These are phyloP conservation scores for Fusarium gaditjirri DNA, from an alignment of 2,329 filamentous ascomycete genomes.

Conservation along the genomic window DNA sequence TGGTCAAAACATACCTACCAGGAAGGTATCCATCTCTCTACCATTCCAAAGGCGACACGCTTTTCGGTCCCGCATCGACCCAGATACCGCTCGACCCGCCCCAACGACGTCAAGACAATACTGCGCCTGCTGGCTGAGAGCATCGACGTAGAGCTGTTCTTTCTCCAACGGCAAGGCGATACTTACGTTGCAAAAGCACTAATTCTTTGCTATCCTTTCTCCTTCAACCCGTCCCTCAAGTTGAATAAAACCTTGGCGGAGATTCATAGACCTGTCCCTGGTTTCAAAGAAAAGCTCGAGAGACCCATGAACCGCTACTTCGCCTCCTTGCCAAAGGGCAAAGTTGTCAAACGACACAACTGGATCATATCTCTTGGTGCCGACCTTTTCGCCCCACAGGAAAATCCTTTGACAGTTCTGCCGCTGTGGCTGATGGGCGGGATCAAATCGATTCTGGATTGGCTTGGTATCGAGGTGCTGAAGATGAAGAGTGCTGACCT, in stretches of 20 bases:
- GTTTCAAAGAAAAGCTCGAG: not conserved
- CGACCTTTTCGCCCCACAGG: rapidly evolving
- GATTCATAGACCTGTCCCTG: rapidly evolving
- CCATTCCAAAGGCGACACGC: rapidly evolving
- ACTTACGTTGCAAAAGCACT: not conserved
- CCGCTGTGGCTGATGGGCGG: not conserved
- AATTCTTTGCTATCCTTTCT: not conserved
- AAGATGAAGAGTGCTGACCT: not conserved
- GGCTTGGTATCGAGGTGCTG: not conserved
- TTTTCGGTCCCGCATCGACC: not conserved
- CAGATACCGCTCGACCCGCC: not conserved
- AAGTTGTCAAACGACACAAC: not conserved
- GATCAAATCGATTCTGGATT: not conserved
- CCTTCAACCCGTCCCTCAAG: not conserved
- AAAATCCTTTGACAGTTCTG: not conserved
- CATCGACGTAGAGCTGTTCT: not conserved
- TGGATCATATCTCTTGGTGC: not conserved
- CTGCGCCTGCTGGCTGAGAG: not conserved
- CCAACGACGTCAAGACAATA: rapidly evolving
- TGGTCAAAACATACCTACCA: not conserved
- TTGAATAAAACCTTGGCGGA: not conserved
- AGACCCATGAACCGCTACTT: not conserved
- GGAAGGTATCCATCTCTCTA: not conserved
- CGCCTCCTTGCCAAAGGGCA: not conserved
- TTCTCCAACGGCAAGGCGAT: not conserved